Conservation (phyloP, 805 yeast species). For the Yarrowia yakushimensis region DNA sequence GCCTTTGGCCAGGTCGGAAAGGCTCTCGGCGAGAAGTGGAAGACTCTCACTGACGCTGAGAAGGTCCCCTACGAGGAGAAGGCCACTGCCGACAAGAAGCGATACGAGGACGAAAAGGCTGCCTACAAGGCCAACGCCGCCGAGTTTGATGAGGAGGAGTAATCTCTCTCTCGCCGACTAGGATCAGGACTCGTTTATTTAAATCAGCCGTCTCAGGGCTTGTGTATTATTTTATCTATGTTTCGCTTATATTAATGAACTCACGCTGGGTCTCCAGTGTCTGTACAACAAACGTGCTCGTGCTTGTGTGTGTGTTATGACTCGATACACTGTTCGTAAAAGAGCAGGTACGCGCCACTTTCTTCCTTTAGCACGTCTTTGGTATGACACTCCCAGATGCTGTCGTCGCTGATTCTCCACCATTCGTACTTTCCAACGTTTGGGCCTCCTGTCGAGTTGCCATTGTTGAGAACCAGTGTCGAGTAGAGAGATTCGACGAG, state of each 20-base stretch:
- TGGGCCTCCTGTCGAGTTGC: constrained; percentile 4
- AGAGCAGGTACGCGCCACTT: constrained; percentile 78
- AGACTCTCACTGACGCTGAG: constrained; percentile 76
- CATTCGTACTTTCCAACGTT: constrained; percentile 33
- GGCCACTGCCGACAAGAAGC: constrained; percentile 95
- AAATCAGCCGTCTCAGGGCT: constrained; percentile 18
- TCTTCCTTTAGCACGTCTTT: constrained; percentile 63
- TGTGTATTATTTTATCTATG: constrained; percentile 22
- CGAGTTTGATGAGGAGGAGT: constrained; percentile 34
- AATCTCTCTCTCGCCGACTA: constrained; percentile 24
- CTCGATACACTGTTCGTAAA: constrained; percentile 54
- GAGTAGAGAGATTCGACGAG: constrained; percentile 18
- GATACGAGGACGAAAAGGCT: constrained; percentile 95
- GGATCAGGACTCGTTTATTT: constrained; percentile 21
- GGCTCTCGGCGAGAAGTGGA: constrained; percentile 94
- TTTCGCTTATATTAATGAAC: constrained; percentile 26
- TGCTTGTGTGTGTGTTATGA: neutral
- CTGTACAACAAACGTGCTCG: neutral
- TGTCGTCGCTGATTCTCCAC: constrained; percentile 85
- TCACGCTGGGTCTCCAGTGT: neutral
- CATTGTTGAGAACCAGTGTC: constrained; percentile 9
- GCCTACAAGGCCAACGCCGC: constrained; percentile 48
- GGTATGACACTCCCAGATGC: constrained; percentile 57
- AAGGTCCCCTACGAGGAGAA: constrained; percentile 87
- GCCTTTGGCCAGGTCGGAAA: constrained; percentile 92